Evolutionary conservation across 345 rosid species (phyloP), one percentile per base, ranked within the genome.

Genomic region (Eucalyptus tenuipes): DNA sequence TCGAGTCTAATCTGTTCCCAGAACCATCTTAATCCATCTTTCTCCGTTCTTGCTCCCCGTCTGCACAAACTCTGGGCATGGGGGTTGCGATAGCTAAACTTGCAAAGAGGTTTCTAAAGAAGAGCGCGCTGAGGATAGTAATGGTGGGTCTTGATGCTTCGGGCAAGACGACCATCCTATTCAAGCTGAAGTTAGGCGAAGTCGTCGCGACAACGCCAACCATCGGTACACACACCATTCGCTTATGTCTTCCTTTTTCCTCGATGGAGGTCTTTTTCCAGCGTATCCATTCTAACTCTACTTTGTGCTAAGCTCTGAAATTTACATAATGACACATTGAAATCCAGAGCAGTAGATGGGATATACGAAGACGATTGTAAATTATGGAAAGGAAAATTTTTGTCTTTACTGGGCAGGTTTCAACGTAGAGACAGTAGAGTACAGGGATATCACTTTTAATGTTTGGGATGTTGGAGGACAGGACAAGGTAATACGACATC

Each of bases 401-500:
- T 44, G 1, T 61, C 59, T 17, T 40, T 85, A 25, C 86, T 88
- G 40, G 40, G 3, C 92, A 94, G 98, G 97, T 90, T 96, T 95
- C 59, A 95, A 96, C 88, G 92, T 95, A 55, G 96, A 96, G 92
- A 92, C 95, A 4, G 93, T 96, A 33, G 93, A 93, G 88, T 95
- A 92, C 94, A 94, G 89, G 88, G 92, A 93, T 85, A 92, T 92
- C 86, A 91, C 88, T 90, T 94, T 95, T 90, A 92, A 91, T 47
- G 90, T 96, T n/a, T 96, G 98, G 98, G 97, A 96, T 89, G 93
- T 93, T 44, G 95, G 97, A 89, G 96, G 98, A 86, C 95, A 94
- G 88, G 92, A 91, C 24, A 95, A 94, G 97, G 97, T 94, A 92
- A 68, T 27, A 42, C 71, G 66, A 22, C 87, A 44, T 20, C 52